Base-by-base conservation (phyloP, 192 early-diverging fungal species). In the Rhizoclosmatium sp. region DNA sequence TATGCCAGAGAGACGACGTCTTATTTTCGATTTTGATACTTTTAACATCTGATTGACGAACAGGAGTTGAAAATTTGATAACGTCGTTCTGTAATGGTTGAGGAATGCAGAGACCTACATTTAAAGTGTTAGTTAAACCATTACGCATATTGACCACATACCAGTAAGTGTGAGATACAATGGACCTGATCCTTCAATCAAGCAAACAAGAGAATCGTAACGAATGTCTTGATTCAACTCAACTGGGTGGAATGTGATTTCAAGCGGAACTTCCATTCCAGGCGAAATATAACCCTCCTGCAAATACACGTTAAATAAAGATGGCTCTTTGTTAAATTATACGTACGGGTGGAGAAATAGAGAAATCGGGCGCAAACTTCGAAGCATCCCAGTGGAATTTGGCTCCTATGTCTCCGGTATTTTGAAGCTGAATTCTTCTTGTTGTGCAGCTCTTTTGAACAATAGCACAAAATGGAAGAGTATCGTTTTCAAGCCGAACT, bases 271-370 rank as follows among this genome's bases (percentile, higher is more conserved):
- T 39, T 91, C 89, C 85, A 91, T 88, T 44, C 89, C 87, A 10
- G 90, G 89, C 2, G 89, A 90, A 59, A 91, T 91, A 68, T 91
- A 91, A 1, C 89, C 90, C 69, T 91, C 89, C 72, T 75, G 51
- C 5, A 44, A 40, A 16, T 69, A 19, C 21, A 69, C 46, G 14
- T 46, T 42, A n/a, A 47, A 45, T 2, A 62, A 0, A 62, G 51
- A 56, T 31, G 31, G 42, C 67, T 21, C 2, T 16, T 31, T 31
- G 31, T 31, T 41, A 14, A 41, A 41, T 47, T 49, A 0, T 21
- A 62, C 60, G 0, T 40, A 75, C 72, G 9, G 81, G 71, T n/a
- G 90, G 86, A 9, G 87, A 82, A 48, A 91, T 87, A 9, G 89
- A 77, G 75, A 91, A 91, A 56, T 89, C 87, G 0, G 90, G 86